Percentiles rank a stretch among this genome's conserved stretches.
Evolutionary conservation across 768 basidiomycete genomes (phyloP).

Genomic region (Cubamyces sp.): DNA sequence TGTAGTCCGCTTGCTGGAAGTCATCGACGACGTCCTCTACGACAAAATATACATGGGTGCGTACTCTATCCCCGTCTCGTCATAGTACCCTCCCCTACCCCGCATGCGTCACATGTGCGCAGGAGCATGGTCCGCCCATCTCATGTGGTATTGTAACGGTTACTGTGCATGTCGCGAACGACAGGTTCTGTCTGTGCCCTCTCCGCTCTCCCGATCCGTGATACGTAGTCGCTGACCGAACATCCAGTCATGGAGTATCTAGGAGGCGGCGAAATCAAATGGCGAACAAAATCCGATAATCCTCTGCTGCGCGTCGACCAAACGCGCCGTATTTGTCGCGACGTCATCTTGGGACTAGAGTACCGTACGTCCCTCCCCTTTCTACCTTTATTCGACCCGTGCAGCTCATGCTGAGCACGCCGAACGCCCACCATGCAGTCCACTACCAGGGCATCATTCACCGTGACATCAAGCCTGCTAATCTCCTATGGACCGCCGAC

Average conservation of each 20-base stretch:
- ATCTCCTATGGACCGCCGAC: conserved; percentile 89
- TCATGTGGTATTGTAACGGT: not conserved
- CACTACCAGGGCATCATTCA: conserved; percentile 99
- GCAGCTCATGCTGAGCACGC: not conserved
- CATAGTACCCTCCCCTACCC: conserved; percentile 1
- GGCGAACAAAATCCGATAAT: conserved; percentile 64
- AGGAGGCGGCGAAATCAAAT: conserved; percentile 92
- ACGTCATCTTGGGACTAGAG: conserved; percentile 92
- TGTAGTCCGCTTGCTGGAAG: conserved; percentile 87
- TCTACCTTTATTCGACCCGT: conserved; percentile 20
- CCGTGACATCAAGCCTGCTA: conserved; percentile 98
- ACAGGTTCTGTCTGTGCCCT: conserved; percentile 10
- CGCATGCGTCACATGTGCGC: conserved; percentile 1
- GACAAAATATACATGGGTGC: conserved; percentile 93
- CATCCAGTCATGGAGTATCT: conserved; percentile 92
- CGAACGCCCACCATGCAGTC: conserved; percentile 52
- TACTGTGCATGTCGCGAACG: not conserved
- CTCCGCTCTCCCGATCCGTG: conserved; percentile 3
- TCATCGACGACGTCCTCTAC: conserved; percentile 89
- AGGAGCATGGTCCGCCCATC: not conserved
- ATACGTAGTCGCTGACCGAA: conserved; percentile 28
- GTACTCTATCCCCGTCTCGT: conserved; percentile 37
- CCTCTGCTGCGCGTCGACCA: conserved; percentile 86
- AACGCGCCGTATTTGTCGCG: conserved; percentile 85
- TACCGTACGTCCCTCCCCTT: conserved; percentile 68